phyloP scores from a whole-genome alignment of 192 early-diverging fungal species.

The Geranomyces michiganensis region DNA sequence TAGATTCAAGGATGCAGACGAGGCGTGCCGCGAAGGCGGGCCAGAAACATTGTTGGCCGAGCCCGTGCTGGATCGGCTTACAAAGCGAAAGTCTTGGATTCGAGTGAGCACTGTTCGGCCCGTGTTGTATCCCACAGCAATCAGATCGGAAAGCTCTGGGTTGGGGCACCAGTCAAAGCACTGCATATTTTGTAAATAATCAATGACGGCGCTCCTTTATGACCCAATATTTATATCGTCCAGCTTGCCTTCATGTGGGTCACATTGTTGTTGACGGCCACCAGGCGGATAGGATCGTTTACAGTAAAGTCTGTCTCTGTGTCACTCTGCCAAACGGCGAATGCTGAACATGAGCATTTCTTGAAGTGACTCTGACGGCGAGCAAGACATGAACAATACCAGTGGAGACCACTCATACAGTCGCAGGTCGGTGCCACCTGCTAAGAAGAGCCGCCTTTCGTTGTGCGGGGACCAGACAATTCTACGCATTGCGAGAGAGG shows the following conservation, averaged over 20 bases:
- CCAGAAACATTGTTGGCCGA: not conserved
- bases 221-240: not conserved
- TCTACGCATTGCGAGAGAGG: not conserved
- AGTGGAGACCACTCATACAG: slow-evolving; percentile 56
- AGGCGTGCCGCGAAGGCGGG: slow-evolving; percentile 16
- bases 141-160: slow-evolving; percentile 55
- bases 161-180: slow-evolving; percentile 73
- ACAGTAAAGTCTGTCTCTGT: not conserved
- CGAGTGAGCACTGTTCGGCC: slow-evolving; percentile 59
- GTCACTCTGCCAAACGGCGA: not conserved
- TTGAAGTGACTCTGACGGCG: not conserved
- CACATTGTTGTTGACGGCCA: slow-evolving; percentile 52
- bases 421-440: slow-evolving; percentile 57
- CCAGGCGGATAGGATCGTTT: slow-evolving; percentile 29
- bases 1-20: slow-evolving; percentile 15
- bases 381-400: not conserved
- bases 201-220: not conserved
- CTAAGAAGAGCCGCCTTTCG: slow-evolving; percentile 48
- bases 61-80: not conserved
- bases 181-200: slow-evolving; percentile 26
- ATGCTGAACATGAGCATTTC: not conserved
- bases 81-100: slow-evolving; percentile 28
- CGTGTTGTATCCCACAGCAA: slow-evolving; percentile 63
- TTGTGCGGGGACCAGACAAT: slow-evolving; percentile 35
- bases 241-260: slow-evolving; percentile 46